phyloP scores from a whole-genome alignment of 164 flowering plant species.

The Chimonanthus praecox region DNA sequence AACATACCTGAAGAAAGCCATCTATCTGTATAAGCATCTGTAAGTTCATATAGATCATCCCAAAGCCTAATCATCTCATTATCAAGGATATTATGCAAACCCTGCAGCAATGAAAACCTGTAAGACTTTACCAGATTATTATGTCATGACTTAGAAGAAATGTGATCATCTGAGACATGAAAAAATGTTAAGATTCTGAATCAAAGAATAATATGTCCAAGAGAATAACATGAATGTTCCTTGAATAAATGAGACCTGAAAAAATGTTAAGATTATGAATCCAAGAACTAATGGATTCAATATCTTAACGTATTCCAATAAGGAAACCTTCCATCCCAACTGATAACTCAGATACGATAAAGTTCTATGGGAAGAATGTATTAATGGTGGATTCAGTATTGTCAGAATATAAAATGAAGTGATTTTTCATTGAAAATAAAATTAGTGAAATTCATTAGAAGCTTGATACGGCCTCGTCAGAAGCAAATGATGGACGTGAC shows the following conservation, averaged over 20 bases:
- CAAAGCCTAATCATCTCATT: constrained; percentile 40
- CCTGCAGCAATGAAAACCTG: constrained; percentile 40
- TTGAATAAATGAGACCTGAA: neutral
- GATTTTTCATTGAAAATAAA: too few relatives aligned
- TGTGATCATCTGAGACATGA: neutral
- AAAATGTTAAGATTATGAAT: neutral
- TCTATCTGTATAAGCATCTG: constrained; percentile 78
- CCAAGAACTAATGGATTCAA: neutral
- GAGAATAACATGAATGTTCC: too few relatives aligned
- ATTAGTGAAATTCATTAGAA: too few relatives aligned
- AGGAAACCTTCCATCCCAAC: neutral
- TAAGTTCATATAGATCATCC: constrained; percentile 63
- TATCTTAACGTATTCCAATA: neutral
- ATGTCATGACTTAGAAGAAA: neutral
- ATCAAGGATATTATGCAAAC: constrained; percentile 54
- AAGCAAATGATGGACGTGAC: too few relatives aligned
- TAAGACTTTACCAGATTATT: constrained; percentile 1
- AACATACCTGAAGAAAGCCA: constrained; percentile 94
- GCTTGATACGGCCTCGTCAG: too few relatives aligned
- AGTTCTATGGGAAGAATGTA: too few relatives aligned
- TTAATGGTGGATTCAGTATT: too few relatives aligned
- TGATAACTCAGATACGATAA: neutral
- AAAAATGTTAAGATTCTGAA: neutral
- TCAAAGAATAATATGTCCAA: neutral
- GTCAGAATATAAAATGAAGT: too few relatives aligned